Evolutionary conservation across 2,329 filamentous ascomycete genomes (phyloP).

Genomic region (Fusarium sp.): DNA sequence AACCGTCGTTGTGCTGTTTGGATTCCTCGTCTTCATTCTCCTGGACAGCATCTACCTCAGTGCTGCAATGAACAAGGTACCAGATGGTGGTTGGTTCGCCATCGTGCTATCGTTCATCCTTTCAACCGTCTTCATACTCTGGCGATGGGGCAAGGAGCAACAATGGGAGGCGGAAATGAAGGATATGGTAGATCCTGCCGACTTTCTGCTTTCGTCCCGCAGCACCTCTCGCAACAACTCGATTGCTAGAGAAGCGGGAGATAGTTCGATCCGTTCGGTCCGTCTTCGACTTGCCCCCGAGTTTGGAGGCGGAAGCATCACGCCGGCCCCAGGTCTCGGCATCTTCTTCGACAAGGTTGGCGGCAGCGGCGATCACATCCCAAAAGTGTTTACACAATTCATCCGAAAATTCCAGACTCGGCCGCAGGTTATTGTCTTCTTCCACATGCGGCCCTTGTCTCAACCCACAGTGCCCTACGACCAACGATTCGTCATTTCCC

Average conservation of each 20-base stretch:
- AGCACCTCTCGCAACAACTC: constrained; percentile 43
- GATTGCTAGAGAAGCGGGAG: constrained; percentile 27
- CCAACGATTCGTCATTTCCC: constrained; percentile 61
- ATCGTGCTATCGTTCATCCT: constrained; percentile 73
- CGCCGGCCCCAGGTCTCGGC: constrained; percentile 68
- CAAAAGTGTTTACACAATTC: constrained; percentile 73
- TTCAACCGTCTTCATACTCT: constrained; percentile 75
- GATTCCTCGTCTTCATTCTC: constrained; percentile 73
- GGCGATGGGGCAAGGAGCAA: constrained; percentile 83
- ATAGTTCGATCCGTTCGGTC: constrained; percentile 34
- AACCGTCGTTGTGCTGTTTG: constrained; percentile 68
- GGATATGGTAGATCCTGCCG: constrained; percentile 65
- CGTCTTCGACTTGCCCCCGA: constrained; percentile 49
- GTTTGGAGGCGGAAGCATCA: constrained; percentile 58
- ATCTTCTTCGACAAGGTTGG: constrained; percentile 86
- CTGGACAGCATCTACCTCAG: constrained; percentile 79
- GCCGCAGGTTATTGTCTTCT: constrained; percentile 78
- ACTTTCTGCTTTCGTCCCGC: constrained; percentile 49
- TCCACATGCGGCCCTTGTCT: constrained; percentile 76
- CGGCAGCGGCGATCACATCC: constrained; percentile 64
- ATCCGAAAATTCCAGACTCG: constrained; percentile 76
- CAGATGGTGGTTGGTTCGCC: constrained; percentile 83
- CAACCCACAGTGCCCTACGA: constrained; percentile 64
- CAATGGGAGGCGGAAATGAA: constrained; percentile 79
- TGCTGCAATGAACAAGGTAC: constrained; percentile 77